Conservation (phyloP, 2,329 filamentous ascomycete genomes). For the Penicillium glabrum region DNA sequence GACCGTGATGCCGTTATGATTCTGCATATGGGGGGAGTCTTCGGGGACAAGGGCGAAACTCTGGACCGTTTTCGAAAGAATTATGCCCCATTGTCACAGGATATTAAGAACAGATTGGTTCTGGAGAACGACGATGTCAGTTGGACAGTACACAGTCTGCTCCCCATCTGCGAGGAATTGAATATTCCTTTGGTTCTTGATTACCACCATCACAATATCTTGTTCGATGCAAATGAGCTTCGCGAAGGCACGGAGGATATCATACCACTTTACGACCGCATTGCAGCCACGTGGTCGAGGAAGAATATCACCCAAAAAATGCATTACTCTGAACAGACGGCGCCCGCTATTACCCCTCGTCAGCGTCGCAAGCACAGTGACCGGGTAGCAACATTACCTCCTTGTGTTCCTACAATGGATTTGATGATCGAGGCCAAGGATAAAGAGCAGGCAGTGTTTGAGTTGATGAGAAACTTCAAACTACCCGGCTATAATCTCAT, state of each 20-base stretch:
- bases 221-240: constrained; percentile 71
- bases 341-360: constrained; percentile 71
- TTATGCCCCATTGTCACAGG: constrained; percentile 65
- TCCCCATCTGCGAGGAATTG: constrained; percentile 89
- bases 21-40: constrained; percentile 86
- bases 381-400: constrained; percentile 75
- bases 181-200: constrained; percentile 91
- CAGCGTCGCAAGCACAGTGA: constrained; percentile 84
- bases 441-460: constrained; percentile 95
- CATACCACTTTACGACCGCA: constrained; percentile 70
- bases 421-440: constrained; percentile 99
- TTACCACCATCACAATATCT: constrained; percentile 93
- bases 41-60: constrained; percentile 80
- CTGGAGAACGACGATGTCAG: constrained; percentile 93
- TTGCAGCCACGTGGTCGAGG: constrained; percentile 76
- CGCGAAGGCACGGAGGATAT: constrained; percentile 86
- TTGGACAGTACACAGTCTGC: constrained; percentile 87
- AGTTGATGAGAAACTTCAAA: constrained; percentile 85
- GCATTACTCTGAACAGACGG: constrained; percentile 86
- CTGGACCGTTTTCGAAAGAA: constrained; percentile 75
- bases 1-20: constrained; percentile 92
- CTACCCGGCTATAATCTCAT: constrained; percentile 76
- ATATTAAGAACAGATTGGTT: constrained; percentile 77
- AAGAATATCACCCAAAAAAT: constrained; percentile 92
- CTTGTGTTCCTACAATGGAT: constrained; percentile 80